These are phyloP conservation scores for Cynara cardunculus DNA, from an alignment of 129 eudicot species.

Conservation along the genomic window DNA sequence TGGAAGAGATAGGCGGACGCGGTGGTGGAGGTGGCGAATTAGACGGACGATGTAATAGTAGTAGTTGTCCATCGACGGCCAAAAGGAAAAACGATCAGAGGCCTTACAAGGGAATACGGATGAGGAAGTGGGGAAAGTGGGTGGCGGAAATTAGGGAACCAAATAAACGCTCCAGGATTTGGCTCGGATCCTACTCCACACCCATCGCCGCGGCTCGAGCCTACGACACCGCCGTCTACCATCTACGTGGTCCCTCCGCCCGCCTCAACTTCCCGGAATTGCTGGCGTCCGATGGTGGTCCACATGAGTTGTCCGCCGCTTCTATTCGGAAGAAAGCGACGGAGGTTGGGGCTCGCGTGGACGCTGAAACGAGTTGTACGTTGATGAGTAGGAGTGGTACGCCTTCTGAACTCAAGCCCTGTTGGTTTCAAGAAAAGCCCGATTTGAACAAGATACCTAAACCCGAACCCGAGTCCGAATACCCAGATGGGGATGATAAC, in stretches of 20 bases:
- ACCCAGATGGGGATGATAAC: slow-evolving; percentile 36
- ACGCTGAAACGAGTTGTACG: slow-evolving; percentile 39
- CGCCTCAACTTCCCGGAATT: slow-evolving; percentile 69
- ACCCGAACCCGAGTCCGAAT: slow-evolving; percentile 52
- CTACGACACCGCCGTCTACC: slow-evolving; percentile 81
- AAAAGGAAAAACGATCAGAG: slow-evolving; percentile 44
- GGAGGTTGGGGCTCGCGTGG: slow-evolving; percentile 85
- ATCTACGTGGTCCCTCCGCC: slow-evolving; percentile 74
- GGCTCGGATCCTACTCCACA: slow-evolving; percentile 87
- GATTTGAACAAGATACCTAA: slow-evolving; percentile 77
- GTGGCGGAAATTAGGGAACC: slow-evolving; percentile 91
- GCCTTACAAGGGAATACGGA: slow-evolving; percentile 80
- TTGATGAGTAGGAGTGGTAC: neutral
- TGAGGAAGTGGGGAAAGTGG: slow-evolving; percentile 98
- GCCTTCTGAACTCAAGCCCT: slow-evolving; percentile 26
- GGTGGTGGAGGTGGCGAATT: slow-evolving; percentile 12
- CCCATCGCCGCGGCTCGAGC: slow-evolving; percentile 87
- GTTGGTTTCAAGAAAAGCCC: slow-evolving; percentile 66
- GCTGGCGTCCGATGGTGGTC: slow-evolving; percentile 19
- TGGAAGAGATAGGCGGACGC: slow-evolving; percentile 34
- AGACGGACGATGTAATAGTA: neutral
- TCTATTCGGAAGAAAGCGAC: slow-evolving; percentile 68
- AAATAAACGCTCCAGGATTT: slow-evolving; percentile 75
- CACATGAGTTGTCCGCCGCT: slow-evolving; percentile 59
- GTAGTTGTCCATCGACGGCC: slow-evolving; percentile 24